phyloP scores from a whole-genome alignment of 2,329 filamentous ascomycete species.

The Colletotrichum sp. region DNA sequence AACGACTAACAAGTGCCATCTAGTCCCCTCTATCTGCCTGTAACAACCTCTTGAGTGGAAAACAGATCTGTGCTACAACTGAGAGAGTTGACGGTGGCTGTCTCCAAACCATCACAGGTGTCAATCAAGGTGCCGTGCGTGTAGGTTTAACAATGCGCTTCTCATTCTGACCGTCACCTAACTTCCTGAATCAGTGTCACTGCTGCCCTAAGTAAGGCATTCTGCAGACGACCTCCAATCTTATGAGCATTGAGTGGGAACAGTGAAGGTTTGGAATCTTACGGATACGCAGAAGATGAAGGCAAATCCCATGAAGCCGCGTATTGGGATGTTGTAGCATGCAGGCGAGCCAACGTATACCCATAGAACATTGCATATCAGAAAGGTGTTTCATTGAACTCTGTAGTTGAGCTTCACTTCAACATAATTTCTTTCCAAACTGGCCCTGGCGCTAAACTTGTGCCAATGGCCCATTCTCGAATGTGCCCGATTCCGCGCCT shows the following conservation, averaged over 20 bases:
- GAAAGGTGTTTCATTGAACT: too few species aligned
- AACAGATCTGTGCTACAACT: not conserved
- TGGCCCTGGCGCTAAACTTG: not conserved
- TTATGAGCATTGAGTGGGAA: not conserved
- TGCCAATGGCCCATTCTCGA: not conserved
- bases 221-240: not conserved
- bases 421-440: not conserved
- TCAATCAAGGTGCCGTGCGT: not conserved
- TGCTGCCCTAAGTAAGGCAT: not conserved
- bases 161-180: not conserved
- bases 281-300: accelerated
- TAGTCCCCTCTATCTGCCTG: not conserved
- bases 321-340: accelerated
- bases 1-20: not conserved
- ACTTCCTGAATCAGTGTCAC: not conserved
- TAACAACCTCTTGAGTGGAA: not conserved
- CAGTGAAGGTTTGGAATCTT: not conserved
- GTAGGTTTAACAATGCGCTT: not conserved
- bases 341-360: not conserved
- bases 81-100: not conserved
- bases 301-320: accelerated
- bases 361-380: not conserved
- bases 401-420: accelerated
- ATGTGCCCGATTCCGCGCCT: not conserved
- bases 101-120: not conserved